Percentiles rank a stretch among this genome's conserved stretches.
Evolutionary conservation across 1,284 basidiomycete genomes (phyloP).

Genomic region (Naganishia sp.): DNA sequence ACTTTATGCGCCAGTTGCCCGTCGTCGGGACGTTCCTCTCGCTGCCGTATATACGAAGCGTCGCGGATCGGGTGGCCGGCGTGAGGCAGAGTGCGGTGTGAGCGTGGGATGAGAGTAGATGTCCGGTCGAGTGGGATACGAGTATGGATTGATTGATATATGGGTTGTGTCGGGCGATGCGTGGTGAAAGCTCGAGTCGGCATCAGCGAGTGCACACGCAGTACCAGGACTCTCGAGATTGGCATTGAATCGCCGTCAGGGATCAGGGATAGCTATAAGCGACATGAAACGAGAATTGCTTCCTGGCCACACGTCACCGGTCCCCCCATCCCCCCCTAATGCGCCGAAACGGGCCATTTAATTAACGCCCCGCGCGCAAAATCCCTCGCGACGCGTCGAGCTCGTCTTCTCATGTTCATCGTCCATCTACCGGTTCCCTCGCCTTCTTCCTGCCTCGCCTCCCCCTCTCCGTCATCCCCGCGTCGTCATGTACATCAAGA

Average conservation of each 20-base stretch:
- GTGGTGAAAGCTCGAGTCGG: no score
- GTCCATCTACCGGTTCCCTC: slow-evolving; percentile 12
- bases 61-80: slow-evolving; percentile 51
- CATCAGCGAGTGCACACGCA: no score
- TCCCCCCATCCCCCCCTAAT: not conserved
- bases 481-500: slow-evolving; percentile 71
- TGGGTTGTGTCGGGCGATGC: no score
- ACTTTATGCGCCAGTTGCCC: slow-evolving; percentile 91
- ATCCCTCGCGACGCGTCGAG: slow-evolving; percentile 3
- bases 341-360: not conserved
- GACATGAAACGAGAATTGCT: no score
- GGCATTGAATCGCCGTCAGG: no score
- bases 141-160: not conserved
- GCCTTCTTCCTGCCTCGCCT: not conserved
- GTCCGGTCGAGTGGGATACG: not conserved
- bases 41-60: slow-evolving; percentile 73
- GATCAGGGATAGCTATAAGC: no score
- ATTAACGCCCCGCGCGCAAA: not conserved
- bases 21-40: slow-evolving; percentile 85
- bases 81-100: slow-evolving; percentile 53
- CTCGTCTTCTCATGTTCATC: slow-evolving; percentile 15
- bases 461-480: not conserved
- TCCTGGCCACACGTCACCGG: no score
- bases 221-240: no score
- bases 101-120: not conserved